Evolutionary conservation across 352 stramenopile species (phyloP), one percentile per base, ranked within the genome.

Genomic region (Pelagophyceae sp.): DNA sequence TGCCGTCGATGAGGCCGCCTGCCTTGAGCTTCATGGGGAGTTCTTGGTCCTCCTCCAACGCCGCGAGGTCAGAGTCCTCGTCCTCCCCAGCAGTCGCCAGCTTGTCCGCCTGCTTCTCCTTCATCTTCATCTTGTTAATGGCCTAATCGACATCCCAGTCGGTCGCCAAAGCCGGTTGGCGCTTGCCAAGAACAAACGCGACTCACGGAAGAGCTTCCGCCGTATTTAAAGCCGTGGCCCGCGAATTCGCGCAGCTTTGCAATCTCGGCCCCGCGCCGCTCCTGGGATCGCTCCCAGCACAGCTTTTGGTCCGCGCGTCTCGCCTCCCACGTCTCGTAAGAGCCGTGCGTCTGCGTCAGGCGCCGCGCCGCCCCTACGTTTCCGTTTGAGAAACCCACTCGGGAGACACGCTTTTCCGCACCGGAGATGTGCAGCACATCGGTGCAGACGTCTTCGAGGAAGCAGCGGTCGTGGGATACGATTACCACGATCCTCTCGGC

Each of bases 71-170:
- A 23, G 75, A 74, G 25, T 58, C 79, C 58, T 81, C 72, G 67
- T 77, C 75, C 3, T 33, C 70, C 35, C 72, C 60, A 58, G 54
- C 77, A 11, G 78, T 70, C 70, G 81, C 76, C 32, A 84, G 76
- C 67, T 84, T 84, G 29, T 84, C 80, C 25, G 82, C 82, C 81
- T 85, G 81, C 75, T 83, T 83, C 2, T 70, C 78, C 72, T 85
- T 85, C 81, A 82, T 83, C 0, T 78, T 50, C 77, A 85, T 85
- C 60, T 82, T 83, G 58, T 79, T 83, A 60, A 82, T 84, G n/a
- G n/a, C n/a, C n/a, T n/a, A n/a, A n/a, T n/a, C n/a, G n/a, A n/a
- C n/a, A n/a, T n/a, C n/a, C n/a, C n/a, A n/a, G n/a, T n/a, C n/a
- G n/a, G n/a, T n/a, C n/a, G n/a, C n/a, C n/a, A n/a, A n/a, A n/a